These are phyloP conservation scores for Akanthomyces dipterigenus DNA, from an alignment of 2,329 filamentous ascomycete species.

Conservation along the genomic window DNA sequence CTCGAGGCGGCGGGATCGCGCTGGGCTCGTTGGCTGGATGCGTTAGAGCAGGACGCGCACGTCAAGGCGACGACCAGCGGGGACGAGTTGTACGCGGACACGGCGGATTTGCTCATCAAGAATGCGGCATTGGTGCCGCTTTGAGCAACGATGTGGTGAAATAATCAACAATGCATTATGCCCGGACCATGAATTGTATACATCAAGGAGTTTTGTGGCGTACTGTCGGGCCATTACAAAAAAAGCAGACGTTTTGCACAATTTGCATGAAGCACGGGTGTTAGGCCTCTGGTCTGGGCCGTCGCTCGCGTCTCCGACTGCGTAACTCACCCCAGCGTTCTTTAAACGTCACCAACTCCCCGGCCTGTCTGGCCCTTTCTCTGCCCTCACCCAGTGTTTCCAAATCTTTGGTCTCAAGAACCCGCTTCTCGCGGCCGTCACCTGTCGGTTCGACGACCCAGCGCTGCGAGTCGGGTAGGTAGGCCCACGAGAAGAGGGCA, in stretches of 20 bases:
- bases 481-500: conserved; percentile 45
- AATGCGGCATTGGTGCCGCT: background rate
- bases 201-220: background rate
- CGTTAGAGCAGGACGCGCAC: conserved; percentile 57
- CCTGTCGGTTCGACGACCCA: conserved; percentile 20
- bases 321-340: conserved; percentile 36
- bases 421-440: conserved; percentile 28
- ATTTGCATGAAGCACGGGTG: background rate
- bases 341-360: conserved; percentile 37
- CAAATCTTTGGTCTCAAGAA: conserved; percentile 39
- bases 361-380: conserved; percentile 35
- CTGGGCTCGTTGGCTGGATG: conserved; percentile 64
- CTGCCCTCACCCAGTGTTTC: conserved; percentile 46
- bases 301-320: conserved; percentile 14
- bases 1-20: conserved; percentile 41
- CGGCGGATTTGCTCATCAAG: conserved; percentile 45
- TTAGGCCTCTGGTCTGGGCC: background rate
- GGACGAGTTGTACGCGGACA: conserved; percentile 47
- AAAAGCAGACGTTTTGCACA: background rate
- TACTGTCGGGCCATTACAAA: background rate
- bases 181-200: background rate
- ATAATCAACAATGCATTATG: background rate
- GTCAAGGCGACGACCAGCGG: conserved; percentile 62
- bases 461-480: conserved; percentile 42
- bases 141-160: background rate